Base-by-base conservation (phyloP, 1,139 yeast genomes). In the Blastobotrys persicus region DNA sequence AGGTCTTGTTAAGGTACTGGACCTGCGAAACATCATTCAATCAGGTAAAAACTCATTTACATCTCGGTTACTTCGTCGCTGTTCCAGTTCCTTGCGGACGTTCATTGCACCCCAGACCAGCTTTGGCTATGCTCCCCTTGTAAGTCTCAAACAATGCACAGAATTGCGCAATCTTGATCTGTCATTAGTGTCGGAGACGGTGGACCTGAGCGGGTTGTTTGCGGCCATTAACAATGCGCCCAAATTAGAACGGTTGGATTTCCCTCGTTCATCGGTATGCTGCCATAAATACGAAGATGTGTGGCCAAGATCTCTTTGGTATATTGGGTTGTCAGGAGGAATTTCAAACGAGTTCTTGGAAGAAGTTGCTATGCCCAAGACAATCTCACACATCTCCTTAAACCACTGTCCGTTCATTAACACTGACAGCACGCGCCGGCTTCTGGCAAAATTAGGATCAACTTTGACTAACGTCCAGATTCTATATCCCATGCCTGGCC, bases 81-180 rank as follows among this genome's bases (percentile, higher is more conserved):
- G 96, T 50, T 77, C 88, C 9, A 67, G 75, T 19, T 76, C 75
- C 44, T 69, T 92, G 46, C 76, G 80, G 55, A 72, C 74, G 11
- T 89, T 92, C 61, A 79, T 86, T 5, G 97, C 98, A 0, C 96
- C 98, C 1, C 98, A 91, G 63, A 85, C 97, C 32, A 86, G 95
- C 70, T 91, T 92, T 72, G 98, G 98, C 0, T 77, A 84, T 51
- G 88, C 95, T 0, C 97, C 98, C 0, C 70, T 91, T 57, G 77
- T 88, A 17, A 84, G 95, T 42, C 72, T 92, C 45, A 79, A 86
- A 51, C 74, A 82, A 46, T 92, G 98, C 66, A 70, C 70, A 18
- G 73, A 77, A 39, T 69, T 92, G 48, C 75, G 75, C 52, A 77
- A 81, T 0, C 70, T 92, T 32, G 98, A 92, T 65, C 68, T 92